Evolutionary conservation across 2,329 filamentous ascomycete species (phyloP).

Genomic region (Paracamarosporium sp.): DNA sequence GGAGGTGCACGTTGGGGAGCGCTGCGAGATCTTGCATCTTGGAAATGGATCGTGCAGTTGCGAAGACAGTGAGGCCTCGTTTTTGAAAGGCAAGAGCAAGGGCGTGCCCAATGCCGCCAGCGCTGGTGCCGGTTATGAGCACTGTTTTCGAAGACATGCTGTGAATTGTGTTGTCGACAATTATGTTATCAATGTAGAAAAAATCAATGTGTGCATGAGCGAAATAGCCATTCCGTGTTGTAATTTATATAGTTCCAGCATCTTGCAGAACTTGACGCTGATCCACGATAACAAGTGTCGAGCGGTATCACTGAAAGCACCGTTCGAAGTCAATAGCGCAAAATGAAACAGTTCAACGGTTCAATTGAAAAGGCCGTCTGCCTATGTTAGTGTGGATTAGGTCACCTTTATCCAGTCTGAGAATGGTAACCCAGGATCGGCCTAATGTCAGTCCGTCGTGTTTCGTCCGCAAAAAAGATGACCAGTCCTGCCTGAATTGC

Average conservation of each 20-base stretch:
- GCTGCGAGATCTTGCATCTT: constrained; percentile 2
- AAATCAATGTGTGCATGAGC: background rate
- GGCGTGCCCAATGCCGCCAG: constrained; percentile 61
- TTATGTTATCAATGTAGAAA: background rate
- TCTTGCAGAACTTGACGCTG: too few species aligned
- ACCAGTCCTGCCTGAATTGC: background rate
- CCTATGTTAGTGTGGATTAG: background rate
- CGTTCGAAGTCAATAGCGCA: background rate
- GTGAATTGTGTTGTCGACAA: background rate
- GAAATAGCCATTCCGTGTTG: too few species aligned
- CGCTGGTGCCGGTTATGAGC: constrained; percentile 11
- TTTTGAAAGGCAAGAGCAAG: constrained; percentile 62
- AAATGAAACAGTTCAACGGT: background rate
- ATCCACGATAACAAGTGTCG: background rate
- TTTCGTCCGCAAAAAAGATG: background rate
- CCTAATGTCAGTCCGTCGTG: background rate
- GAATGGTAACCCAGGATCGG: background rate
- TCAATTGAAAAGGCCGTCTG: background rate
- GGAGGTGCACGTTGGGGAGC: constrained; percentile 27
- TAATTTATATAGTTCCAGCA: background rate
- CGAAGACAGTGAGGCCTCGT: constrained; percentile 28
- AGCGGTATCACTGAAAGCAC: background rate
- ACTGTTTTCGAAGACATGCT: constrained; percentile 4
- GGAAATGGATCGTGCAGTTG: constrained; percentile 12
- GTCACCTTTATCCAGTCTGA: background rate